phyloP scores from a whole-genome alignment of 768 basidiomycete genomes.

The Mycena galericulata region DNA sequence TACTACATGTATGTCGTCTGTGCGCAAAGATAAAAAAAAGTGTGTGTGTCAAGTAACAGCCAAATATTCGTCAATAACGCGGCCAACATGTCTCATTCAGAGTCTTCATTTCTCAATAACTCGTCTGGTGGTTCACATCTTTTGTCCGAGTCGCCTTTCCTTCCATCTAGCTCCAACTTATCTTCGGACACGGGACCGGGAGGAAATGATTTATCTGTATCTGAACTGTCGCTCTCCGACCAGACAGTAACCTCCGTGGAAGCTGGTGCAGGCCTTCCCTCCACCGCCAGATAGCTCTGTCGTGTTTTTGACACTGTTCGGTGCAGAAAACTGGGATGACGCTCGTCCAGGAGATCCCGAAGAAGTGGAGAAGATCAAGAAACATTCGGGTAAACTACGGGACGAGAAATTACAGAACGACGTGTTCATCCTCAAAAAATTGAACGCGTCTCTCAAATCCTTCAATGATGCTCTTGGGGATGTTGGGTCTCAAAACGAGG shows the following conservation, averaged over 20 bases:
- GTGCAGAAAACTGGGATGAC: not conserved
- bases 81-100: constrained; percentile 22
- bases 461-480: constrained; percentile 77
- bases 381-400: constrained; percentile 50
- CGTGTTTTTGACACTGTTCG: not conserved
- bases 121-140: constrained; percentile 38
- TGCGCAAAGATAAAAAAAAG: too few relatives aligned
- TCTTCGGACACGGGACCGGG: constrained; percentile 43
- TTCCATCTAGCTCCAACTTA: constrained; percentile 36
- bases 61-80: too few relatives aligned
- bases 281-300: not conserved
- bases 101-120: constrained; percentile 23
- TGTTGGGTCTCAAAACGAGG: constrained; percentile 78
- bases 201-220: constrained; percentile 50
- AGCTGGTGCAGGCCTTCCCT: constrained; percentile 6
- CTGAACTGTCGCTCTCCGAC: constrained; percentile 51
- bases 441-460: constrained; percentile 75
- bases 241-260: constrained; percentile 11
- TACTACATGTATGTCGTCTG: too few relatives aligned
- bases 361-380: constrained; percentile 18
- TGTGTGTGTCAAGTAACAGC: too few relatives aligned
- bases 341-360: not conserved
- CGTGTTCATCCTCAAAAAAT: constrained; percentile 75
- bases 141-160: constrained; percentile 46
- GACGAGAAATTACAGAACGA: constrained; percentile 85